These are phyloP conservation scores for Aspergillus arachidicola DNA, from an alignment of 2,329 filamentous ascomycete species.

Conservation along the genomic window DNA sequence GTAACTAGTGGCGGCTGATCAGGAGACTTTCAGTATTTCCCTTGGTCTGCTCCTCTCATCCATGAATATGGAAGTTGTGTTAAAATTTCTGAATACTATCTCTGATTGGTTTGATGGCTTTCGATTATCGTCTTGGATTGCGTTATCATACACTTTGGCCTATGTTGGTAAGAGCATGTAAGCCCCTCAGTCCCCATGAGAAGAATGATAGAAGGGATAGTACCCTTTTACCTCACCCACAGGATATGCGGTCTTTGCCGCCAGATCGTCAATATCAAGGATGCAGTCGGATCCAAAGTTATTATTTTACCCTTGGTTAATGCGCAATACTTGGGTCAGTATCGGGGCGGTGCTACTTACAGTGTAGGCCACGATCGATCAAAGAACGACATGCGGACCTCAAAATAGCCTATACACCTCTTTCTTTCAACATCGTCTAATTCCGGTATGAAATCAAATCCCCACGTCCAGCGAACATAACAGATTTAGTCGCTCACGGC, in stretches of 20 bases:
- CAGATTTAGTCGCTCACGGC: too few relatives aligned
- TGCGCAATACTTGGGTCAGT: not conserved
- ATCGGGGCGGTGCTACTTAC: not conserved
- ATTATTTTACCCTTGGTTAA: conserved; percentile 6
- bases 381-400: conserved; percentile 9
- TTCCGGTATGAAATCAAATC: too few relatives aligned
- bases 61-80: not conserved
- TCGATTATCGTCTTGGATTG: too few relatives aligned
- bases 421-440: not conserved
- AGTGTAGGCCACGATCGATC: conserved; percentile 7
- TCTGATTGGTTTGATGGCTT: too few relatives aligned
- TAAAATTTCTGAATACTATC: too few relatives aligned
- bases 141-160: too few relatives aligned
- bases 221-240: too few relatives aligned
- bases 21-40: conserved; percentile 3
- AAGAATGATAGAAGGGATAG: too few relatives aligned
- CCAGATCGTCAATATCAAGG: not conserved
- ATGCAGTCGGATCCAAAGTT: conserved; percentile 3
- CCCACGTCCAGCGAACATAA: too few relatives aligned
- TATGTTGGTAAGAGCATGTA: too few relatives aligned
- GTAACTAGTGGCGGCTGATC: not conserved
- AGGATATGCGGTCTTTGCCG: too few relatives aligned
- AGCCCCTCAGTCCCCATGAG: too few relatives aligned
- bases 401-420: not conserved
- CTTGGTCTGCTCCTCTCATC: conserved; percentile 10